A percentile compares a stretch with the other conserved stretches of the same genome.
These are phyloP conservation scores for Sanghuangporus sanghuang DNA, from an alignment of 1,284 basidiomycete species.

Conservation along the genomic window DNA sequence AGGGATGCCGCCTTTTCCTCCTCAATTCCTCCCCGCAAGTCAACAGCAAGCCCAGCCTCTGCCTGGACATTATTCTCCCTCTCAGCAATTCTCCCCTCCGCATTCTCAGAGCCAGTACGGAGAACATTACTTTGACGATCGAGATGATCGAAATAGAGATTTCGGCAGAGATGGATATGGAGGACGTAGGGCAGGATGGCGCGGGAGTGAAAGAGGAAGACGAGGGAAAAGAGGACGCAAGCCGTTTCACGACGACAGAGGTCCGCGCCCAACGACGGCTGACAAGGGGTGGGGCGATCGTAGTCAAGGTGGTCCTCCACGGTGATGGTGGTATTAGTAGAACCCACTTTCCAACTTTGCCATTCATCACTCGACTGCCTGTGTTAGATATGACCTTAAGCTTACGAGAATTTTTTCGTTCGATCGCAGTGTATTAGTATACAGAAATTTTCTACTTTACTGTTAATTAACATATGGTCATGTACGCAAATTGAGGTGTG, in stretches of 20 bases:
- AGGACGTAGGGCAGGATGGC: conserved; percentile 1
- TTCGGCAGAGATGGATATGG: conserved; percentile 2
- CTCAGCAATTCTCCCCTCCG: not conserved
- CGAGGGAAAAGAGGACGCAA: conserved; percentile 8
- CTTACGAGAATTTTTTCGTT: not conserved
- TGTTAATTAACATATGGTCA: not conserved
- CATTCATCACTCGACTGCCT: not conserved
- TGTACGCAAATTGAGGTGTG: no score
- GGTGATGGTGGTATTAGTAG: not conserved
- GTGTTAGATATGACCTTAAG: not conserved
- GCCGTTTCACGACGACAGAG: not conserved
- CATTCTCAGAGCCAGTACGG: conserved; percentile 4
- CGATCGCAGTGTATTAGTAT: conserved; percentile 1
- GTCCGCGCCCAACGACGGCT: not conserved
- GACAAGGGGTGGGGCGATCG: conserved; percentile 18
- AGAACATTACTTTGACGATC: conserved; percentile 1
- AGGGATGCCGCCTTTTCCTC: conserved; percentile 3
- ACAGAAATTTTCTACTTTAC: not conserved
- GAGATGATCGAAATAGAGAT: not conserved
- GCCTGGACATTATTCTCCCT: not conserved
- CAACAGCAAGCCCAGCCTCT: conserved; percentile 1
- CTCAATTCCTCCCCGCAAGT: not conserved
- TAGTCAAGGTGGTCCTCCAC: conserved; percentile 13
- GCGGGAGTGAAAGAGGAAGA: conserved; percentile 7
- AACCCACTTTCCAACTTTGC: conserved; percentile 1